Evolutionary conservation across 1,284 basidiomycete species (phyloP).

Genomic region (Vanrija sp.): DNA sequence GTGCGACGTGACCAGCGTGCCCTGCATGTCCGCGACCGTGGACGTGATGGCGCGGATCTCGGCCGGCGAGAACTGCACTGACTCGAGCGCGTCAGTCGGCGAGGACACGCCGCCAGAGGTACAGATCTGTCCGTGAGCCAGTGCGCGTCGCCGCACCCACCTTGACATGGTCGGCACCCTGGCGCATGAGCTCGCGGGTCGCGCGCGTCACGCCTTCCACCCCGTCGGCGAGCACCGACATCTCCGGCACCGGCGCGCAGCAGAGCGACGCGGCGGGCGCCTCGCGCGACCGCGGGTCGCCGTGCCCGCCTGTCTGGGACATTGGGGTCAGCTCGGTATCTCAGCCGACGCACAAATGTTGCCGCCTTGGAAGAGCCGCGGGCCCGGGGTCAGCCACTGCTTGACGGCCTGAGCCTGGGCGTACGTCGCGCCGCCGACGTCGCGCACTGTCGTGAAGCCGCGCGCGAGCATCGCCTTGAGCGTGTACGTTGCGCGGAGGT

Average conservation of each 20-base stretch:
- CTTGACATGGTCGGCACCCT: slow-evolving; percentile 20
- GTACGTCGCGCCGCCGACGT: slow-evolving; percentile 30
- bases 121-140: slow-evolving; percentile 4
- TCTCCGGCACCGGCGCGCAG: not conserved
- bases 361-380: slow-evolving; percentile 19
- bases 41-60: slow-evolving; percentile 53
- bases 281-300: slow-evolving; percentile 9
- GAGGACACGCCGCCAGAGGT: slow-evolving; percentile 13
- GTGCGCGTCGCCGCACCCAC: not conserved
- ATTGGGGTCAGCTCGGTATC: not conserved
- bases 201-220: slow-evolving; percentile 1
- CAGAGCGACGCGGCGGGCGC: not conserved
- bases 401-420: slow-evolving; percentile 17
- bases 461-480: slow-evolving; percentile 52
- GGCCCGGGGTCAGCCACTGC: slow-evolving; percentile 21
- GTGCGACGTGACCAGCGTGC: slow-evolving; percentile 31
- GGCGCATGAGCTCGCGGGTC: slow-evolving; percentile 11
- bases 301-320: slow-evolving; percentile 19
- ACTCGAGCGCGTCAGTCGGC: slow-evolving; percentile 51
- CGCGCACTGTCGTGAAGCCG: slow-evolving; percentile 55
- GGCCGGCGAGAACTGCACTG: slow-evolving; percentile 53
- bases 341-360: not conserved
- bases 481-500: slow-evolving; percentile 36
- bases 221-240: slow-evolving; percentile 5
- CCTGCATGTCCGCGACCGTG: slow-evolving; percentile 52